Evolutionary conservation across 2,329 filamentous ascomycete species (phyloP).

Genomic region (Monosporascus sp.): DNA sequence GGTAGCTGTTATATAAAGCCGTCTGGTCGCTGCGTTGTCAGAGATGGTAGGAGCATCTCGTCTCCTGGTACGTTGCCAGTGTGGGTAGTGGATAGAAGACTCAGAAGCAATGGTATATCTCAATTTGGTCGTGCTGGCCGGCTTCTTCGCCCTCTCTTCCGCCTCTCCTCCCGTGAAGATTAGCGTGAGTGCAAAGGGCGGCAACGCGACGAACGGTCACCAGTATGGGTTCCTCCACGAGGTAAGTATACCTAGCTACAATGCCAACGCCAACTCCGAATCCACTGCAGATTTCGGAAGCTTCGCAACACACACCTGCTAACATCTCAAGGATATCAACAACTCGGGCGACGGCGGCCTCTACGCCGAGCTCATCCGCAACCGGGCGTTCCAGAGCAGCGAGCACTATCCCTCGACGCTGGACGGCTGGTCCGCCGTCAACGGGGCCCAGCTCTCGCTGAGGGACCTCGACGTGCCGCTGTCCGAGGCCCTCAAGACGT

Average conservation of each 20-base stretch:
- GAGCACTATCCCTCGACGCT: constrained; percentile 36
- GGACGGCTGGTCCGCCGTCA: constrained; percentile 39
- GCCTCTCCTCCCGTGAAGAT: constrained; percentile 29
- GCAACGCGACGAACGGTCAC: constrained; percentile 37
- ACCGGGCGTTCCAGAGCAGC: constrained; percentile 62
- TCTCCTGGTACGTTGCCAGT: too few relatives aligned
- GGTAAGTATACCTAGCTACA: constrained; percentile 17
- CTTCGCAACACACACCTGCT: too few relatives aligned
- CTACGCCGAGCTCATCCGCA: constrained; percentile 65
- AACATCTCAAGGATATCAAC: constrained; percentile 48
- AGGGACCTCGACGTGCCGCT: constrained; percentile 41
- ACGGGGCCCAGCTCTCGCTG: constrained; percentile 39
- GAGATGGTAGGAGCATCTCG: too few relatives aligned
- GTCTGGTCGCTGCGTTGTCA: too few relatives aligned
- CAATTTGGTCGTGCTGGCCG: constrained; percentile 11
- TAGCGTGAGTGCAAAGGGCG: constrained; percentile 30
- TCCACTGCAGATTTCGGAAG: too few relatives aligned
- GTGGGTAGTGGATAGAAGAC: too few relatives aligned
- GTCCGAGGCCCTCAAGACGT: constrained; percentile 46
- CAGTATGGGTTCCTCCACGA: constrained; percentile 42
- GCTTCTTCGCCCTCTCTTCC: constrained; percentile 14
- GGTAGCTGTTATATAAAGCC: too few relatives aligned
- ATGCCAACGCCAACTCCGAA: too few relatives aligned
- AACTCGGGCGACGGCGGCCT: constrained; percentile 68
- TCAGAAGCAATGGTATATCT: constrained; percentile 11